Evolutionary conservation across 495 filamentous ascomycete species (phyloP).

Genomic region (Tuber calosporum): DNA sequence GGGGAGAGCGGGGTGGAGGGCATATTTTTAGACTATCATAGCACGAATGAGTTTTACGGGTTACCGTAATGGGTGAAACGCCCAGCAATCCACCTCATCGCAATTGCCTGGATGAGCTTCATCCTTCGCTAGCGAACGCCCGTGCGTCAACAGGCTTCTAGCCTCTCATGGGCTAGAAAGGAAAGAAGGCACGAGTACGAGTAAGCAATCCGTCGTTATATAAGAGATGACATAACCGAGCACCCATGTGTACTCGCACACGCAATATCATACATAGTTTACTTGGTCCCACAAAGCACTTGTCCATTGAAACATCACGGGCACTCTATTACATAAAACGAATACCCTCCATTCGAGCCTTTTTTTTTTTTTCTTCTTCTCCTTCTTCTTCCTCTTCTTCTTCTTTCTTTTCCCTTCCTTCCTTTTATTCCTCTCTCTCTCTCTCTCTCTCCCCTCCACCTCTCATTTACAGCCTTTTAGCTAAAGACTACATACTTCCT

Average conservation of each 20-base stretch:
- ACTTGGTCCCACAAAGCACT: not conserved
- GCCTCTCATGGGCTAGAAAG: not conserved
- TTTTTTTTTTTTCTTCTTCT: not conserved
- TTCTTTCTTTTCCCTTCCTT: too few species aligned
- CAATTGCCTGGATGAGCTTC: not conserved
- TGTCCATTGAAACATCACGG: not conserved
- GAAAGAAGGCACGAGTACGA: not conserved
- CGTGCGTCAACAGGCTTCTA: not conserved
- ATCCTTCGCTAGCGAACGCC: not conserved
- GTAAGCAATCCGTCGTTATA: not conserved
- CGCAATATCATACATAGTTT: not conserved
- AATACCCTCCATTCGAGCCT: not conserved
- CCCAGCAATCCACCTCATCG: not conserved
- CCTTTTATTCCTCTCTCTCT: too few species aligned
- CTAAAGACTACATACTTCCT: too few species aligned
- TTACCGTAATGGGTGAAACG: conserved; percentile 4
- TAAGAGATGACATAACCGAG: not conserved
- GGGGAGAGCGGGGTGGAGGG: not conserved
- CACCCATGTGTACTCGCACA: not conserved
- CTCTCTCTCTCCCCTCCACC: too few species aligned
- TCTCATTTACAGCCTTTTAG: too few species aligned
- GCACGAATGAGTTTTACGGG: not conserved
- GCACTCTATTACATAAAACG: conserved; percentile 1
- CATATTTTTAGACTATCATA: not conserved
- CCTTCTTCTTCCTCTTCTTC: too few species aligned